Evolutionary conservation across 805 yeast genomes (phyloP).

Genomic region (Ogataea salicorniae): DNA sequence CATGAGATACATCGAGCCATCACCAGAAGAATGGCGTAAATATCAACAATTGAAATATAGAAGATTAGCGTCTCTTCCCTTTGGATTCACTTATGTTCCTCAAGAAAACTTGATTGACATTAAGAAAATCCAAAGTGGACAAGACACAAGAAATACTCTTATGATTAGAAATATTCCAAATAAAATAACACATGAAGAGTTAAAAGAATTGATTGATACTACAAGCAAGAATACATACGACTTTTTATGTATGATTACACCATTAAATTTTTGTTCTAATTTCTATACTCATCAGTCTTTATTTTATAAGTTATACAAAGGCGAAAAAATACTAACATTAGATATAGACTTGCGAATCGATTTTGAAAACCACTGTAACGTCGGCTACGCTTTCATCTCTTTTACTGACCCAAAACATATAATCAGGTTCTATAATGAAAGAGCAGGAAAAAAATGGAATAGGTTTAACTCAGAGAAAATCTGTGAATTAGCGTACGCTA

Average conservation of each 20-base stretch:
- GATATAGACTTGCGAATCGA: slow-evolving; percentile 42
- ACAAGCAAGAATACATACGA: slow-evolving; percentile 37
- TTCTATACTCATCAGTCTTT: not conserved
- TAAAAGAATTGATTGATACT: slow-evolving; percentile 41
- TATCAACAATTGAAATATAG: slow-evolving; percentile 20
- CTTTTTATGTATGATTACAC: slow-evolving; percentile 32
- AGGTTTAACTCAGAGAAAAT: slow-evolving; percentile 43
- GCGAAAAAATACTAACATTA: slow-evolving; percentile 7
- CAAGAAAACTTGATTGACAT: slow-evolving; percentile 36
- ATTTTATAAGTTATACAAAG: not conserved
- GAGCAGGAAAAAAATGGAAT: slow-evolving; percentile 45
- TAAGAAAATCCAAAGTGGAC: slow-evolving; percentile 34
- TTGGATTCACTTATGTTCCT: slow-evolving; percentile 23
- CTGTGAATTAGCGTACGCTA: slow-evolving; percentile 48
- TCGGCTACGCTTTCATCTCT: slow-evolving; percentile 51
- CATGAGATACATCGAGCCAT: slow-evolving; percentile 3
- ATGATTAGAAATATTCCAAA: slow-evolving; percentile 55
- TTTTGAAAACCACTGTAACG: slow-evolving; percentile 47
- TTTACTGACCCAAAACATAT: slow-evolving; percentile 41
- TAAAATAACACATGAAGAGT: slow-evolving; percentile 40
- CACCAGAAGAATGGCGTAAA: slow-evolving; percentile 20
- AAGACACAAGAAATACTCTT: slow-evolving; percentile 42
- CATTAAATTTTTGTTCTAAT: not conserved
- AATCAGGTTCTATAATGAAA: slow-evolving; percentile 38
- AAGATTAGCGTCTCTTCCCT: slow-evolving; percentile 20